These are phyloP conservation scores for Skeletonema costatum DNA, from an alignment of 108 stramenopile species.

Conservation along the genomic window DNA sequence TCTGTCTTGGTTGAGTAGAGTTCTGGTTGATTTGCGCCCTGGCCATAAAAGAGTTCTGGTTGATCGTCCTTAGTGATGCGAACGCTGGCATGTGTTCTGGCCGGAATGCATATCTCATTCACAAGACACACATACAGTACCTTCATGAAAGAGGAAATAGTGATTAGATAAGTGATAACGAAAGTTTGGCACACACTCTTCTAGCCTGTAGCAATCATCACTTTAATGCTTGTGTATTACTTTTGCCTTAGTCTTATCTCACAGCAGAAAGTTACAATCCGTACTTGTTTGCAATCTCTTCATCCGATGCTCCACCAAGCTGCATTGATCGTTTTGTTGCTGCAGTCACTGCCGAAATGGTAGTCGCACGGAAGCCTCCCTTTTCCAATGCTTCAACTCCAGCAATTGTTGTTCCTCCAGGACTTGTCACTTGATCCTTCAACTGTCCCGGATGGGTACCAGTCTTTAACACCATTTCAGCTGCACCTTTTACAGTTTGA, in stretches of 20 bases:
- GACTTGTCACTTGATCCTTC: slow-evolving; percentile 90
- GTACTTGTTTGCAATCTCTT: slow-evolving; percentile 69
- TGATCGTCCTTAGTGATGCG: too few species aligned
- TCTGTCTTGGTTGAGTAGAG: too few species aligned
- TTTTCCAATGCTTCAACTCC: slow-evolving; percentile 92
- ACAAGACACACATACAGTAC: too few species aligned
- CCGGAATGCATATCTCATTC: too few species aligned
- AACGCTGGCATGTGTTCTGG: too few species aligned
- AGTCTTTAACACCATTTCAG: slow-evolving; percentile 92
- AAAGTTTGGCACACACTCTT: too few species aligned
- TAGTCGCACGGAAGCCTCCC: slow-evolving; percentile 73
- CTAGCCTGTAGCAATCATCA: background rate
- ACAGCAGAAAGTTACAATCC: slow-evolving; percentile 48
- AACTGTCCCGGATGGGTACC: slow-evolving; percentile 91
- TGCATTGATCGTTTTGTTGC: slow-evolving; percentile 82
- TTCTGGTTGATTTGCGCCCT: too few species aligned
- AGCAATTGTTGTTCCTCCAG: slow-evolving; percentile 96
- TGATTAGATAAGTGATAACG: too few species aligned
- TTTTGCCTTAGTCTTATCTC: background rate
- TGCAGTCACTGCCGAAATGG: slow-evolving; percentile 74
- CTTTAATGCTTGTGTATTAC: too few species aligned
- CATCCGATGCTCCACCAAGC: slow-evolving; percentile 69
- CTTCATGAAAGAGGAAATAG: too few species aligned
- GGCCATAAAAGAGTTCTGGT: too few species aligned
- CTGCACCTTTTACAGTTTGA: slow-evolving; percentile 96